These are phyloP conservation scores for Diaporthe citrichinensis DNA, from an alignment of 2,329 filamentous ascomycete genomes.

Conservation along the genomic window DNA sequence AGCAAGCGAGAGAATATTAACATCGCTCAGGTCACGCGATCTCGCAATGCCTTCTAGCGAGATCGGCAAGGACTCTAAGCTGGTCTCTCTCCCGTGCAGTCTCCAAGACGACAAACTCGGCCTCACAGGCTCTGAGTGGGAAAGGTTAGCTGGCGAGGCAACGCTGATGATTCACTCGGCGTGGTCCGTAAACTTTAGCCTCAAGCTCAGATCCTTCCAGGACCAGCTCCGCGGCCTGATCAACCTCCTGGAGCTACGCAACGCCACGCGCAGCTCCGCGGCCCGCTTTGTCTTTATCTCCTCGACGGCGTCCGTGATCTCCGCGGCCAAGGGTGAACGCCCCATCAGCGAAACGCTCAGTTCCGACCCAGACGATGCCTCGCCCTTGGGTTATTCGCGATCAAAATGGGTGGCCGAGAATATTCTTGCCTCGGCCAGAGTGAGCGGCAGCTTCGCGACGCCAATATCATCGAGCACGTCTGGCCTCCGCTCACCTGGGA, in stretches of 20 bases:
- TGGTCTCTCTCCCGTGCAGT: slow-evolving; percentile 62
- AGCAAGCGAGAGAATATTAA: slow-evolving; percentile 58
- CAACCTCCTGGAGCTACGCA: slow-evolving; percentile 54
- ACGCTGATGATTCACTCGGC: slow-evolving; percentile 66
- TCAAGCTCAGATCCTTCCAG: slow-evolving; percentile 63
- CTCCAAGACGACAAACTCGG: slow-evolving; percentile 65
- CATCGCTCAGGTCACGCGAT: slow-evolving; percentile 38
- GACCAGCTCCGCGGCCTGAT: slow-evolving; percentile 60
- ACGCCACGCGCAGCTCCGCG: slow-evolving; percentile 30
- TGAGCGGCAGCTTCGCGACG: slow-evolving; percentile 33
- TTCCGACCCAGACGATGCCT: slow-evolving; percentile 57
- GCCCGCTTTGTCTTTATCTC: slow-evolving; percentile 48
- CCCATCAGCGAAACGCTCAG: slow-evolving; percentile 59
- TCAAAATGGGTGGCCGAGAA: slow-evolving; percentile 73
- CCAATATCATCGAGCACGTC: slow-evolving; percentile 38
- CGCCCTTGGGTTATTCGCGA: slow-evolving; percentile 66
- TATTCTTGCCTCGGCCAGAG: slow-evolving; percentile 60
- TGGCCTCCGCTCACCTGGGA: slow-evolving; percentile 30
- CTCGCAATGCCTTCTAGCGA: slow-evolving; percentile 43
- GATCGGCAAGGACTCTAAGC: slow-evolving; percentile 50
- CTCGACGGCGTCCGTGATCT: slow-evolving; percentile 45
- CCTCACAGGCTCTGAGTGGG: slow-evolving; percentile 57
- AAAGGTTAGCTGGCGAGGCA: slow-evolving; percentile 56
- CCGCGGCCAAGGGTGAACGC: slow-evolving; percentile 3
- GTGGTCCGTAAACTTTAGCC: slow-evolving; percentile 70